Evolutionary conservation across 345 rosid species (phyloP).

Genomic region (Anacardium occidentale): DNA sequence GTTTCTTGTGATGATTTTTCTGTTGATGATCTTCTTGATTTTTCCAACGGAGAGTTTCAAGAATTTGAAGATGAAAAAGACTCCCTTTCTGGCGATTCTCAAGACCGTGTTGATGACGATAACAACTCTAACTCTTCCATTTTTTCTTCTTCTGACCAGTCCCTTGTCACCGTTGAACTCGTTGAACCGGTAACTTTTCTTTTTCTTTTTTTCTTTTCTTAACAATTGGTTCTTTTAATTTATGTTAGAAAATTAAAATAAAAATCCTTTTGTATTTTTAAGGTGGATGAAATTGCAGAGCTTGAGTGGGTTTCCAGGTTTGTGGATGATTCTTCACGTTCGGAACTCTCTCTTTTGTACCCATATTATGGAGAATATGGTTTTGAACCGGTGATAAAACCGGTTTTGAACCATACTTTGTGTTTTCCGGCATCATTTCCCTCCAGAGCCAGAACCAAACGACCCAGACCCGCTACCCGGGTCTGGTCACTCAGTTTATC

Average conservation of each 20-base stretch:
- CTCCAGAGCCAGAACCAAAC: slow-evolving; percentile 46
- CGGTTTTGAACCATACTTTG: slow-evolving; percentile 12
- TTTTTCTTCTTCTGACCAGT: slow-evolving; percentile 21
- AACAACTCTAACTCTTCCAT: slow-evolving; percentile 29
- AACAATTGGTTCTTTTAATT: no score
- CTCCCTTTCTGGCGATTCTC: slow-evolving; percentile 34
- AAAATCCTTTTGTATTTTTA: not conserved
- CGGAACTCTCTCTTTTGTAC: slow-evolving; percentile 28
- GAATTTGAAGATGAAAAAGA: slow-evolving; percentile 38
- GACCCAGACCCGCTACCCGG: slow-evolving; percentile 24
- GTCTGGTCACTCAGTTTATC: slow-evolving; percentile 34
- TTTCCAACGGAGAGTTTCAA: slow-evolving; percentile 34
- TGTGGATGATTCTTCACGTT: slow-evolving; percentile 44
- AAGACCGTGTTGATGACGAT: slow-evolving; percentile 36
- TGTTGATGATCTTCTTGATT: not conserved
- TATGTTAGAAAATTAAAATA: not conserved
- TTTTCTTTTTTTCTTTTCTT: not conserved
- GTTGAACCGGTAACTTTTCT: slow-evolving; percentile 37
- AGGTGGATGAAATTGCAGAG: slow-evolving; percentile 49
- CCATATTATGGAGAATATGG: slow-evolving; percentile 18
- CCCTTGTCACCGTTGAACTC: slow-evolving; percentile 32
- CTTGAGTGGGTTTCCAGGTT: slow-evolving; percentile 62
- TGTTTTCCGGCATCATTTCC: slow-evolving; percentile 33
- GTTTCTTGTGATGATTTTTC: slow-evolving; percentile 40
- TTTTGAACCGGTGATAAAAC: slow-evolving; percentile 21